Evolutionary conservation across 148 eudicot genomes (phyloP), one percentile per base, ranked within the genome.

Genomic region (Amaranthus palmeri): DNA sequence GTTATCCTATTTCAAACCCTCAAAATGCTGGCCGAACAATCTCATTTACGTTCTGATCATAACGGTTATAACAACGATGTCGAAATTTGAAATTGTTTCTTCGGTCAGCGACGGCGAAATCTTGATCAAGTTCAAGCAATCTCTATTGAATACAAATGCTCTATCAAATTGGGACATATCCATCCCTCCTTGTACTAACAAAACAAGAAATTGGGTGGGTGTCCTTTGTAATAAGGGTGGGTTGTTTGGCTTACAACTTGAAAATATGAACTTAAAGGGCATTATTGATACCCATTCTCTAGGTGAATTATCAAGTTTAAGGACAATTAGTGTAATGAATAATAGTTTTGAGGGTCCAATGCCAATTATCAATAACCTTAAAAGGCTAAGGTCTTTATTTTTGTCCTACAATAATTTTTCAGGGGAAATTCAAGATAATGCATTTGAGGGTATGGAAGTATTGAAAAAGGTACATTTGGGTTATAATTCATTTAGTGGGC

Each of bases 241-340:
- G 0, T 43, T 88, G 2, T 67, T 18, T 46, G 89, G 86, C 1
- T 52, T 89, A 42, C 80, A 72, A 54, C 96, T 92, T 9, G 92
- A 92, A 60, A 80, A 78, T 45, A 84, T 89, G 91, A 87, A 81
- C 3, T 71, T 92, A 60, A 50, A 62, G 1, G 97, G 97, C 36
- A 62, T 6, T 3, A 73, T 92, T 12, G 86, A 92, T 70, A 62
- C 89, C 8, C 86, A 88, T 17, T 15, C 85, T 7, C 78, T 87
- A 0, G 55, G 62, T 3, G 54, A 74, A 52, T 25, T 91, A 42
- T 42, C 80, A 0, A 49, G 14, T 48, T 57, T 91, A 50, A 75
- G 88, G 10, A 72, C 88, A 5, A 40, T 91, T 9, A 91, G 97
- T 71, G 40, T 91, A 3, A 85, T 81, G 87, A 80, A 84, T 78